Base-by-base conservation (phyloP, 768 basidiomycete species). In the Daedaleopsis nitida region DNA sequence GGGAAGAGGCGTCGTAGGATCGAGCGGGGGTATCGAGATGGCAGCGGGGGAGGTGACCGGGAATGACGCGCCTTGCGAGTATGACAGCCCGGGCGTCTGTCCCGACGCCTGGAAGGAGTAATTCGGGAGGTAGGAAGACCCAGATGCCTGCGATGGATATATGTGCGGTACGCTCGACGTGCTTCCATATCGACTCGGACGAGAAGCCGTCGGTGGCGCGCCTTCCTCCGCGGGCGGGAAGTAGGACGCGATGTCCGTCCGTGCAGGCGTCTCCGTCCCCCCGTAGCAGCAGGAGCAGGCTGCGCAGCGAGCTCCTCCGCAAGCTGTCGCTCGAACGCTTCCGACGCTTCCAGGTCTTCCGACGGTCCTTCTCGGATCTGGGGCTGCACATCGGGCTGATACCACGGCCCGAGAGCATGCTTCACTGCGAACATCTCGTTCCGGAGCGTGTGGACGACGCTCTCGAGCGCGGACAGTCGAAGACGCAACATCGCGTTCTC, bases 341-440 rank as follows among this genome's bases (percentile, higher is more conserved):
- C 34, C 2, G 44, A 43, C 11, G 55, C 52, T 5, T 24, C 55
- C 37, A 43, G n/a, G 7, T 16, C 38, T 17, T 52, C 54, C 13
- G 44, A 9, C 14, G n/a, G 12, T 13, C 39, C 39, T 23, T 59
- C 39, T 57, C 27, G 49, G 52, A 53, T 21, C 37, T 53, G 64
- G 65, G 21, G 59, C 52, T 66, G 70, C 45, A 65, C 66, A 34
- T 77, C 78, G 23, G 77, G 71, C 23, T 75, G 70, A 67, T 79
- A 85, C 87, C 87, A 88, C 0, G 86, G 91, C 0, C 89, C 89
- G 16, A 94, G 72, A 6, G 81, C 83, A n/a, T 67, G 73, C 68
- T 81, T 84, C 35, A 85, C 77, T 9, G 74, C 73, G 11, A 77
- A 75, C 69, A 92, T 76, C 62, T 94, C 91, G 42, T 77, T 79